Evolutionary conservation across 345 rosid species (phyloP), one percentile per base, ranked within the genome.

Genomic region (Citrus reticulata): DNA sequence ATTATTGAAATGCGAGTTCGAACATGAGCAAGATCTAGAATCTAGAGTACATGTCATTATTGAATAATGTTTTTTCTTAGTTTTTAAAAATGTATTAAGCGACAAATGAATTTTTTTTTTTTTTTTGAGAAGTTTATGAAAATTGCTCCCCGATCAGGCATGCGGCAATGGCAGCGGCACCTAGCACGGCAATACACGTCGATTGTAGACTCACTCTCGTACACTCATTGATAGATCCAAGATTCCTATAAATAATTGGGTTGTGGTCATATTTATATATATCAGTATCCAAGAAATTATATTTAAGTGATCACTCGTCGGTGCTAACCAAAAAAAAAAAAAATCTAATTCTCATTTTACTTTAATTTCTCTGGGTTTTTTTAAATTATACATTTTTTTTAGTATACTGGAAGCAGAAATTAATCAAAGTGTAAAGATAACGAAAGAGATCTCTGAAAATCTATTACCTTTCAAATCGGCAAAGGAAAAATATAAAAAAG

Each of bases 201-300:
- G 37, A 58, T 37, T 37, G 10, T 32, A 22, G 64, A 27, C 16
- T 51, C 51, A 32, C 5, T 22, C 61, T 19, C 7, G 17, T 61
- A 60, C 51, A 24, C 39, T 51, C 27, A 27, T 72, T 76, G 82
- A 76, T 63, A 54, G 88, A 85, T 85, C 84, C 82, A 80, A 85
- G 79, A 76, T 72, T 25, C 58, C 14, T n/a, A 27, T 46, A 64
- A 40, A 74, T 61, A 59, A 19, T 11, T 68, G 32, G 14, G 9
- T 24, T 24, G 46, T 5, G 46, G 14, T 19, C 2, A 32, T 19
- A 13, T 16, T 17, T 30, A 35, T 2, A 30, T 19, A n/a, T n/a
- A 19, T 4, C 51, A 46, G 5, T 29, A 3, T 25, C 11, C 19
- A 70, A 49, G 19, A 40, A 27, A 27, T 27, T 27, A 16, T 70